Conservation (phyloP, 148 eudicot species). For the Spergularia marina region DNA sequence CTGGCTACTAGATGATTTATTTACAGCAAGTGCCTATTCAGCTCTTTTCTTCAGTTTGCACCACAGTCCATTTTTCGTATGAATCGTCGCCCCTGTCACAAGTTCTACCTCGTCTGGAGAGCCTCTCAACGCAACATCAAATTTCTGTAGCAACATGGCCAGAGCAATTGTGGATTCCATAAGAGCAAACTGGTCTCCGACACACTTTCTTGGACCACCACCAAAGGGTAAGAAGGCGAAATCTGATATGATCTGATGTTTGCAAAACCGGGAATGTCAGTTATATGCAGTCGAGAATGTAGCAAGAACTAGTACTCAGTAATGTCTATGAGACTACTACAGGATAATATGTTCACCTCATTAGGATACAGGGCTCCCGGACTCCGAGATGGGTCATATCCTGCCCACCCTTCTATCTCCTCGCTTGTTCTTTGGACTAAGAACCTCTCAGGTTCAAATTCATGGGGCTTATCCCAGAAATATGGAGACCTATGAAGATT, state of each 20-base stretch:
- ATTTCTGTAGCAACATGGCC: conserved; percentile 78
- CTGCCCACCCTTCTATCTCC: conserved; percentile 86
- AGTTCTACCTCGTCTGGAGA: conserved; percentile 74
- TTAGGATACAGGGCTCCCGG: conserved; percentile 97
- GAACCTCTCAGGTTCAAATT: conserved; percentile 92
- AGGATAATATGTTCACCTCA: conserved; percentile 50
- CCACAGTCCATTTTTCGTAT: conserved; percentile 87
- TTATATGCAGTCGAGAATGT: background rate
- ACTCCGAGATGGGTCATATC: conserved; percentile 92
- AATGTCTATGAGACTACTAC: background rate
- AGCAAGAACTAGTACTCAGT: background rate
- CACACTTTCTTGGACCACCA: conserved; percentile 94
- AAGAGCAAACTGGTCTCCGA: conserved; percentile 96
- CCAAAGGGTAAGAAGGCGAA: conserved; percentile 94
- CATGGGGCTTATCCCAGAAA: conserved; percentile 87
- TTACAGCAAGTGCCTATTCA: conserved; percentile 1
- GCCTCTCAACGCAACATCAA: conserved; percentile 78
- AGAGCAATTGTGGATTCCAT: conserved; percentile 93
- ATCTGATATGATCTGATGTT: conserved; percentile 64
- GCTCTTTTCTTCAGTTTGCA: conserved; percentile 75
- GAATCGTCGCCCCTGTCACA: conserved; percentile 94
- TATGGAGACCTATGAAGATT: conserved; percentile 97
- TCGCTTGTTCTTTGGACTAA: conserved; percentile 47
- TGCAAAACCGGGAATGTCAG: conserved; percentile 20
- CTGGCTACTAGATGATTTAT: background rate